These are phyloP conservation scores for Geotrichum klebahnii DNA, from an alignment of 1,139 yeast genomes.

Conservation along the genomic window DNA sequence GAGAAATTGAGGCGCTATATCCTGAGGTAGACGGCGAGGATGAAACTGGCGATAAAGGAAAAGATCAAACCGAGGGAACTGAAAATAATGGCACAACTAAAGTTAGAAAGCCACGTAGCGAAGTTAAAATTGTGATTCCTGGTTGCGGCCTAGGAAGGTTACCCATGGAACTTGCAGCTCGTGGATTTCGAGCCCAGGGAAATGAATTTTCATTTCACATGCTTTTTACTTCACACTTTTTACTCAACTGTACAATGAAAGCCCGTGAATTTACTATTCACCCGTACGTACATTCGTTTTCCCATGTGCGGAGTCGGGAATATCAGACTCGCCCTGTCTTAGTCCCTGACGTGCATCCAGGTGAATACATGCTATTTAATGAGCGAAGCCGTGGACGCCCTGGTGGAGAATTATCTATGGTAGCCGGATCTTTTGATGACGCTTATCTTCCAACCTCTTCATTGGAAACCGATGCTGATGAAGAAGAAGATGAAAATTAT, in stretches of 20 bases:
- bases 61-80: conserved; percentile 22
- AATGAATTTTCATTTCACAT: conserved; percentile 81
- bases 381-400: conserved; percentile 44
- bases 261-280: conserved; percentile 59
- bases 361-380: conserved; percentile 25
- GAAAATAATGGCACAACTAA: neutral
- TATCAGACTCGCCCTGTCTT: conserved; percentile 53
- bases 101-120: neutral
- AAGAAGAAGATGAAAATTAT: neutral
- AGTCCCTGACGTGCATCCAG: conserved; percentile 44
- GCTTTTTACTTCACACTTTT: conserved; percentile 62
- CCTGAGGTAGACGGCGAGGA: conserved; percentile 39
- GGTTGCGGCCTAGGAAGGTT: conserved; percentile 82
- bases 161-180: conserved; percentile 62
- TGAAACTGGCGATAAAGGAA: neutral
- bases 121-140: conserved; percentile 58
- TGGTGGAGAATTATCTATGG: conserved; percentile 63
- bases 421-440: conserved; percentile 76
- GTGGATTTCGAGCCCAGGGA: conserved; percentile 76
- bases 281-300: conserved; percentile 71
- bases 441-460: conserved; percentile 51
- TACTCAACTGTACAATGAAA: conserved; percentile 52
- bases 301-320: conserved; percentile 54
- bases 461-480: neutral
- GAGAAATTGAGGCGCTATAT: conserved; percentile 44